These are phyloP conservation scores for Lagerstroemia speciosa DNA, from an alignment of 345 rosid species.

Conservation along the genomic window DNA sequence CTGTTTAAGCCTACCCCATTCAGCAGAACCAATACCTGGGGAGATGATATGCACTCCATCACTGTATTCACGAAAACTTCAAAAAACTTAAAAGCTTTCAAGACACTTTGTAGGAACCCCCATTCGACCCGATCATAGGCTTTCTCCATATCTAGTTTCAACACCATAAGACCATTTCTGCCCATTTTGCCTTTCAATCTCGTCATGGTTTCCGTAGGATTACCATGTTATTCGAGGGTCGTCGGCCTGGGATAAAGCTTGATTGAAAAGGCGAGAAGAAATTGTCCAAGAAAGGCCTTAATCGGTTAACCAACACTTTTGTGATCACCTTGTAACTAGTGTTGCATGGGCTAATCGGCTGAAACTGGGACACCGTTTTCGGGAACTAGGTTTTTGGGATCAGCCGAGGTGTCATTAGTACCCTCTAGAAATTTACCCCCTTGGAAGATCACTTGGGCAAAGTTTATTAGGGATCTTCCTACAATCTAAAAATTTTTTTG, in stretches of 20 bases:
- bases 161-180: no score
- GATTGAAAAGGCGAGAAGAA: not conserved
- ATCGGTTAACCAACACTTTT: not conserved
- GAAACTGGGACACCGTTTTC: not conserved
- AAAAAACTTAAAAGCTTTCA: not conserved
- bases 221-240: not conserved
- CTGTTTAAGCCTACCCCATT: not conserved
- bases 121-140: not conserved
- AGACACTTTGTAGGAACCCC: not conserved
- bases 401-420: not conserved
- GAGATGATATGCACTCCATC: not conserved
- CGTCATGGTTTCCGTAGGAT: not conserved
- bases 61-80: not conserved
- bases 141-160: not conserved
- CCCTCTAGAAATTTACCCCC: not conserved
- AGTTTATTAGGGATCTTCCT: no score
- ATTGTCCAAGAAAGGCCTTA: not conserved
- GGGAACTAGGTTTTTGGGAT: not conserved
- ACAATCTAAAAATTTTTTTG: no score
- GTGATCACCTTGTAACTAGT: not conserved
- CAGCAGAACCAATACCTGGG: not conserved
- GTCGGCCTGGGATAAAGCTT: not conserved
- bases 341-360: not conserved
- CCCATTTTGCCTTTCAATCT: not conserved
- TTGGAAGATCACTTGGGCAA: no score